Conservation (phyloP, 305 asterid genomes). For the Fraxinus baroniana region DNA sequence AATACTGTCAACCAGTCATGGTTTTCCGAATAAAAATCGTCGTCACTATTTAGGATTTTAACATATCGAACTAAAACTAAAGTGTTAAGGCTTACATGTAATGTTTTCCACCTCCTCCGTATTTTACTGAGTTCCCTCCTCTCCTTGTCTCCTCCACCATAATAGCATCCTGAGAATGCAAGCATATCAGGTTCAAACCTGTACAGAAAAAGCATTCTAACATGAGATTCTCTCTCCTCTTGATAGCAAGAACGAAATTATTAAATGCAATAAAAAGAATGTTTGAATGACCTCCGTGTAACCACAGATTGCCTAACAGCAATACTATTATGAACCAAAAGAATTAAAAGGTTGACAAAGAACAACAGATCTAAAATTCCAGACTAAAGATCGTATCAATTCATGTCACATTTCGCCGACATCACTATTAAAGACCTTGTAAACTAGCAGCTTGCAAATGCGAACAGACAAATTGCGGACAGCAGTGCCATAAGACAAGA, state of each 20-base stretch:
- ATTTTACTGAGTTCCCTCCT: constrained; percentile 78
- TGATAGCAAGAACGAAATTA: neutral
- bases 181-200: constrained; percentile 99
- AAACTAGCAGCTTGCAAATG: constrained; percentile 7
- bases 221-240: constrained; percentile 18
- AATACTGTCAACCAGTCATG: neutral
- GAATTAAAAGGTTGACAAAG: neutral
- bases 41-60: neutral
- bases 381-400: neutral
- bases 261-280: constrained; percentile 9
- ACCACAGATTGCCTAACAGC: neutral
- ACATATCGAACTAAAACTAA: neutral
- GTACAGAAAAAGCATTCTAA: constrained; percentile 28
- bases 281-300: constrained; percentile 16
- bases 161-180: constrained; percentile 98
- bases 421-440: neutral
- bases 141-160: constrained; percentile 98
- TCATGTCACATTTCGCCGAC: neutral
- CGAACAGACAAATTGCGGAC: neutral
- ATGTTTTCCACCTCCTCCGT: constrained; percentile 90
- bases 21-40: neutral
- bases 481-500: neutral
- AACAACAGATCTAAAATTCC: neutral
- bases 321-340: neutral
- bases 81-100: constrained; percentile 38